Evolutionary conservation across 257 asterid species (phyloP), one percentile per base, ranked within the genome.

Genomic region (Solanum commersonii): DNA sequence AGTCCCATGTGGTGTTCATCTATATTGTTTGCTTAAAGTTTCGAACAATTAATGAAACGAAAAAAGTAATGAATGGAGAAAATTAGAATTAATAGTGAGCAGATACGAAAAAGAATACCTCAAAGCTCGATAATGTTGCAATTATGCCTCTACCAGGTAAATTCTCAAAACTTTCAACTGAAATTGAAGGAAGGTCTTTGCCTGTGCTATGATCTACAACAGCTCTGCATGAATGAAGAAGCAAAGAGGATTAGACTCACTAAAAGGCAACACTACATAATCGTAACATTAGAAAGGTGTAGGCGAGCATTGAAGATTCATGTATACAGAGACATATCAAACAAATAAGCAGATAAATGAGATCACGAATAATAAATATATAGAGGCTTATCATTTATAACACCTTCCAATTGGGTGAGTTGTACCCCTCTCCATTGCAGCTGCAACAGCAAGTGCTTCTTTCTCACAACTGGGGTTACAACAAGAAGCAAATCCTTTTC

Each of bases 371-470:
- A 78, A 81, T 46, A 81, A 20, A 81, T 49, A 46, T 29, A 46
- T 29, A 31, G 29, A 81, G 18, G 63, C 18, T 27, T 49, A 81
- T 81, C 85, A 29, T 27, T 29, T 12, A 27, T 27, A 79, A 20
- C 67, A 97, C 99, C 99, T 97, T 94, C 99, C 99, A 92, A 97
- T 97, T 52, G 99, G 99, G 92, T 97, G 99, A 88, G 99, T 97
- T 46, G 99, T 97, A 86, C 99, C 99, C 94, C 94, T 97, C 94
- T 97, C 99, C 95, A 97, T 94, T 56, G 99, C 98, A 87, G 99
- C 99, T 90, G 99, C 99, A 40, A 97, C 98, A 77, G 99, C 98
- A 85, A 97, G 98, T 56, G 99, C 99, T 93, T 96, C 99, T 91
- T 94, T 94, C 94, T 97, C 99, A 90, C 99, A 97, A 94, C 88